Evolutionary conservation across 2,329 filamentous ascomycete genomes (phyloP).

Genomic region (Lachnellula willkommii): DNA sequence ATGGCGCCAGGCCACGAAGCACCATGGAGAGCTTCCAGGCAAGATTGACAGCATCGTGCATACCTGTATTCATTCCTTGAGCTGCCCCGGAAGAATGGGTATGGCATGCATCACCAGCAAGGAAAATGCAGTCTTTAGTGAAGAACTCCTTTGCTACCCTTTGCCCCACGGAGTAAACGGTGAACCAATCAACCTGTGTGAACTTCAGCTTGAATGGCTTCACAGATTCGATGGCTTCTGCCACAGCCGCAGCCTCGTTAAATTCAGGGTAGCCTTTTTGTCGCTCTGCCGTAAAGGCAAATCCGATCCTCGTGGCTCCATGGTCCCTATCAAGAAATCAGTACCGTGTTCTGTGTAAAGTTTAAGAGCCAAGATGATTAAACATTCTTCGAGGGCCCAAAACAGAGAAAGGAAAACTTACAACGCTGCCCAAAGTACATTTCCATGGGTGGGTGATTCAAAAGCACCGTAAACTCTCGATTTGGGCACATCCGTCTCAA

Average conservation of each 20-base stretch:
- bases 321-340: constrained; percentile 34
- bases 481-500: constrained; percentile 38
- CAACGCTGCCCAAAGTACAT: constrained; percentile 49
- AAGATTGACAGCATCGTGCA: constrained; percentile 58
- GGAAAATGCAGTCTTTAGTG: constrained; percentile 48
- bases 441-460: constrained; percentile 47
- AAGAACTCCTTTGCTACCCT: constrained; percentile 55
- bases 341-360: too few species aligned
- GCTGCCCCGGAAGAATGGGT: constrained; percentile 59
- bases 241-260: constrained; percentile 48
- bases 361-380: too few species aligned
- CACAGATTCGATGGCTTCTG: constrained; percentile 41
- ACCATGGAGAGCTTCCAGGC: constrained; percentile 55
- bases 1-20: constrained; percentile 39
- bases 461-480: constrained; percentile 44
- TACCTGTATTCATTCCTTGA: constrained; percentile 52
- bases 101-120: constrained; percentile 53
- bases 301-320: constrained; percentile 49
- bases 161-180: constrained; percentile 53
- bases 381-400: too few species aligned
- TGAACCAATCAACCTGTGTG: constrained; percentile 50
- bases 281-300: constrained; percentile 42
- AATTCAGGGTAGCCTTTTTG: constrained; percentile 34
- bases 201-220: constrained; percentile 39
- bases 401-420: too few species aligned